These are phyloP conservation scores for Turritis glabra DNA, from an alignment of 345 rosid species.

Conservation along the genomic window DNA sequence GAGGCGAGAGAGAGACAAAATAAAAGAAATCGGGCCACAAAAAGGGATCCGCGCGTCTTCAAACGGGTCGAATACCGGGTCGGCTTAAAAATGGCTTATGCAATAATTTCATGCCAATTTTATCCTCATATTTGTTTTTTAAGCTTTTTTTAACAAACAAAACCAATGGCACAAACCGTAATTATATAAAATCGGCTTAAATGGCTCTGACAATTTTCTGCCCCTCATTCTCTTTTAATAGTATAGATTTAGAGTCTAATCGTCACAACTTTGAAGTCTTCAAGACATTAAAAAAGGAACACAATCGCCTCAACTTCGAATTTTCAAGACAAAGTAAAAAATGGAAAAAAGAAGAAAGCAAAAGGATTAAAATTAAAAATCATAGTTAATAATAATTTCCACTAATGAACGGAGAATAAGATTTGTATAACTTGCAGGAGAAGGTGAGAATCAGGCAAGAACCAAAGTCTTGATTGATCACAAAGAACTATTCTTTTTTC, in stretches of 20 bases:
- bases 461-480: conserved; percentile 8
- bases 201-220: too few species aligned
- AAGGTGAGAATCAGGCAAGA: conserved; percentile 24
- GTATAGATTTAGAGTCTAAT: not conserved
- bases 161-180: too few species aligned
- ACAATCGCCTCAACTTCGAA: not conserved
- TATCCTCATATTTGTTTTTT: too few species aligned
- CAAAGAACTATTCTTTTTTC: not conserved
- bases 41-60: too few species aligned
- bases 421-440: conserved; percentile 26
- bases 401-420: not conserved
- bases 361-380: not conserved
- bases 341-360: not conserved
- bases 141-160: too few species aligned
- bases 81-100: too few species aligned
- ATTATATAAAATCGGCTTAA: too few species aligned
- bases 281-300: not conserved
- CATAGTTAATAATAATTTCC: not conserved
- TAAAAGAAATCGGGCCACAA: too few species aligned
- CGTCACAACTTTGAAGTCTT: not conserved
- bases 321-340: not conserved
- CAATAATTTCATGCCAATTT: too few species aligned
- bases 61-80: too few species aligned
- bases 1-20: too few species aligned
- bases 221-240: too few species aligned